These are phyloP conservation scores for Fraxinus americana DNA, from an alignment of 257 asterid species.

Conservation along the genomic window DNA sequence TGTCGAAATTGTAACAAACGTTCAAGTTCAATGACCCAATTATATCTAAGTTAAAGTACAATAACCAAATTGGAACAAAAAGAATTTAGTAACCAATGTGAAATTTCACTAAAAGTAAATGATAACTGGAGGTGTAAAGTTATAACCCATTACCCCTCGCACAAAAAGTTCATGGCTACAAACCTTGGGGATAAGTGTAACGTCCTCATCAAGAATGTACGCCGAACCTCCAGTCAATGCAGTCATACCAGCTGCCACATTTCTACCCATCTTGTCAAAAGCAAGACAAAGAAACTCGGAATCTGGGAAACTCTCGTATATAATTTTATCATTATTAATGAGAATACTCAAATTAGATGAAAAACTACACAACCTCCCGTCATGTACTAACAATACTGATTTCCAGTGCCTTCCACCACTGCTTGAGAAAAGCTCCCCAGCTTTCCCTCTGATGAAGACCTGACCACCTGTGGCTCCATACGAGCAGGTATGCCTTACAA, in stretches of 20 bases:
- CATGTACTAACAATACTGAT: constrained; percentile 96
- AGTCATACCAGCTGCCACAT: constrained; percentile 99
- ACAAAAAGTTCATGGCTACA: constrained; percentile 17
- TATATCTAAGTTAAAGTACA: no score
- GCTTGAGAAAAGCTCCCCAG: constrained; percentile 97
- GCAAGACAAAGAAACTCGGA: constrained; percentile 10
- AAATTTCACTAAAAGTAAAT: not conserved
- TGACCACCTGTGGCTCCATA: constrained; percentile 98
- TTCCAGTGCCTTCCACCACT: constrained; percentile 96
- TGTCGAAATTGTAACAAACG: no score
- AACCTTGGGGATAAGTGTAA: constrained; percentile 89
- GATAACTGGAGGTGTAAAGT: not conserved
- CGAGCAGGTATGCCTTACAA: constrained; percentile 91
- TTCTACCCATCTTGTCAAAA: constrained; percentile 79
- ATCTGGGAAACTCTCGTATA: not conserved
- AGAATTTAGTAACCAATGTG: not conserved
- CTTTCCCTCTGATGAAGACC: constrained; percentile 80
- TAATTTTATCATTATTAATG: not conserved
- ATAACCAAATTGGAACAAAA: no score
- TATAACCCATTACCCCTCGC: not conserved
- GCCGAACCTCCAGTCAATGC: constrained; percentile 96
- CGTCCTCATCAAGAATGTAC: constrained; percentile 91
- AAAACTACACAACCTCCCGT: constrained; percentile 94
- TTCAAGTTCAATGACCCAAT: no score
- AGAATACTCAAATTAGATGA: constrained; percentile 78